phyloP scores from a whole-genome alignment of 2,329 filamentous ascomycete genomes.

The Epicoccum nigrum region DNA sequence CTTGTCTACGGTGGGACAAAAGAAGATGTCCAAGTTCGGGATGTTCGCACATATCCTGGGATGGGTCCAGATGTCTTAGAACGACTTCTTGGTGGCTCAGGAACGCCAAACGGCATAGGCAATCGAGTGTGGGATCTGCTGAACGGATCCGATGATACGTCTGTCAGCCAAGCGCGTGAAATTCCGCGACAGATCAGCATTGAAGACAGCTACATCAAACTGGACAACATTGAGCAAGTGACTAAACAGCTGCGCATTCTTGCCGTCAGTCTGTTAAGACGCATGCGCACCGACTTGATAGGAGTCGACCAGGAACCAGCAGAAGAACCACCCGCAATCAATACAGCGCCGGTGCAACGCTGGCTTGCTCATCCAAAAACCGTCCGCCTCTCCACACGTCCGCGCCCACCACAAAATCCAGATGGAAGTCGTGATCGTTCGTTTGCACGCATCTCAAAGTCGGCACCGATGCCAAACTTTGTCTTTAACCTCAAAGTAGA shows the following conservation, averaged over 20 bases:
- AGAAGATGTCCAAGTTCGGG: conserved; percentile 66
- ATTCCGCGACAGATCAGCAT: conserved; percentile 90
- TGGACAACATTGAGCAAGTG: conserved; percentile 70
- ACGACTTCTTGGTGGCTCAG: conserved; percentile 71
- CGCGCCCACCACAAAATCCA: conserved; percentile 59
- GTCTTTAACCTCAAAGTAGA: conserved; percentile 69
- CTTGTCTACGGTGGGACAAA: conserved; percentile 58
- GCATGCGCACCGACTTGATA: conserved; percentile 80
- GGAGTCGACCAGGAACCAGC: conserved; percentile 52
- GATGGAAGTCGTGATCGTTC: conserved; percentile 63
- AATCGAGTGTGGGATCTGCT: conserved; percentile 76
- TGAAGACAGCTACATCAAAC: conserved; percentile 83
- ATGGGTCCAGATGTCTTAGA: conserved; percentile 72
- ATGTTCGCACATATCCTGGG: conserved; percentile 66
- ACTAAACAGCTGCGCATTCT: conserved; percentile 71
- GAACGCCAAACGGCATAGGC: conserved; percentile 74
- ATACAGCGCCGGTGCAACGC: conserved; percentile 33
- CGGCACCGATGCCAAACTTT: conserved; percentile 73
- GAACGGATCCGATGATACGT: conserved; percentile 77
- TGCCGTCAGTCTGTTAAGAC: conserved; percentile 71
- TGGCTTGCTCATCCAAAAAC: conserved; percentile 87
- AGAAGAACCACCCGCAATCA: neutral
- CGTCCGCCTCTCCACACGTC: conserved; percentile 78
- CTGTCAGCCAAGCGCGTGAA: conserved; percentile 73
- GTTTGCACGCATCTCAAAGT: conserved; percentile 76